Evolutionary conservation across 495 filamentous ascomycete species (phyloP).

Genomic region (Aspergillus leporis): DNA sequence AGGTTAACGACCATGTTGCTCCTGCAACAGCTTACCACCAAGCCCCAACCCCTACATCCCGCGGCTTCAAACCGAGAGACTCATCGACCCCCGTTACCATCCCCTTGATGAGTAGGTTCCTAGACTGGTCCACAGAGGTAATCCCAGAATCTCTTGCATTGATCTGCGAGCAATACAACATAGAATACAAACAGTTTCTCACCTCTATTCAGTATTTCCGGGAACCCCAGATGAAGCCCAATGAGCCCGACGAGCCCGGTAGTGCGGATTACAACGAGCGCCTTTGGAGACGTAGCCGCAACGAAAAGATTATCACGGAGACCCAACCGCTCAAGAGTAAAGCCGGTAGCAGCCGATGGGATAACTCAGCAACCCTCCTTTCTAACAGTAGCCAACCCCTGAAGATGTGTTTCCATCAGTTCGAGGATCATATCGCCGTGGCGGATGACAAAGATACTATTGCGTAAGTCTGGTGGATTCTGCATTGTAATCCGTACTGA

Average conservation of each 20-base stretch:
- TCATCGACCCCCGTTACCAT: conserved; percentile 56
- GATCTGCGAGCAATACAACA: conserved; percentile 16
- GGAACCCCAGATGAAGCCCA: conserved; percentile 97
- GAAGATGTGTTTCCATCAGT: conserved; percentile 96
- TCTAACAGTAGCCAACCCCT: conserved; percentile 84
- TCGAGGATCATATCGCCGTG: conserved; percentile 93
- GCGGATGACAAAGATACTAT: conserved; percentile 89
- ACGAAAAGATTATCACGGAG: conserved; percentile 85
- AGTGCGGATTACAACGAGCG: conserved; percentile 96
- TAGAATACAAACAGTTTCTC: conserved; percentile 29
- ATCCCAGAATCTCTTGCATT: conserved; percentile 25
- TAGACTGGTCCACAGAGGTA: conserved; percentile 93
- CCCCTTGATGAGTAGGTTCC: conserved; percentile 78
- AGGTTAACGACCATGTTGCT: conserved; percentile 70
- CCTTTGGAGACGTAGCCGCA: conserved; percentile 88
- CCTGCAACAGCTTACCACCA: conserved; percentile 72
- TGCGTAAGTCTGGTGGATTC: conserved; percentile 45
- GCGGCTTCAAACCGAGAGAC: conserved; percentile 65
- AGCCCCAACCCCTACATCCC: conserved; percentile 72
- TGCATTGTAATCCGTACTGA: conserved; percentile 22
- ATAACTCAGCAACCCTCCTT: conserved; percentile 71
- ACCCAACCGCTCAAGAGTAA: conserved; percentile 91
- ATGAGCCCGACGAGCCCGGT: conserved; percentile 93
- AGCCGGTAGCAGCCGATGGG: conserved; percentile 82
- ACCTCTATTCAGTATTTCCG: conserved; percentile 74